Evolutionary conservation across 2,329 filamentous ascomycete genomes (phyloP), one percentile per base, ranked within the genome.

Genomic region (Colletotrichum gloeosporioides): DNA sequence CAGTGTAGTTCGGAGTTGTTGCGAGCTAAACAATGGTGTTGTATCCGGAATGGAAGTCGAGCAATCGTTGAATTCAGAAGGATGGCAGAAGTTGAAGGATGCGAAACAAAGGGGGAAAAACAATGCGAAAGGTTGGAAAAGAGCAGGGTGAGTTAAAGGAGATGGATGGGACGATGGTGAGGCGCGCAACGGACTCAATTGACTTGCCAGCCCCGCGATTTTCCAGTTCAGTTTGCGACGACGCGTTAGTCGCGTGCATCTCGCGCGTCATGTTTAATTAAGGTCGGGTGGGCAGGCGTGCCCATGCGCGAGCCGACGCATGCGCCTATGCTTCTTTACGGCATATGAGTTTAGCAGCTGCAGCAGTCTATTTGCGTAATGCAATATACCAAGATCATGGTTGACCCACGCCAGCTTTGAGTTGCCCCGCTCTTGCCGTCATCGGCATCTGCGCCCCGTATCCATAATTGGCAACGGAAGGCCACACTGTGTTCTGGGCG

Each of bases 161-260:
- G 55, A 18, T 27, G 15, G 59, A 63, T 15, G 22, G 31, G 59
- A 34, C 27, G 59, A 34, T 15, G 63, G 36, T 18, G 8, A 22
- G 32, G 62, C 10, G 69, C 39, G 69, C 61, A 34, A 9, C 16
- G 15, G 27, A 71, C 8, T 31, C 53, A 32, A 64, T 69, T 16
- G 66, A 59, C 10, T 63, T 53, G 72, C 80, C 81, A 82, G 80
- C 81, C 80, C 80, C 81, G 79, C 80, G 80, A 79, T 77, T 82
- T 79, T 80, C 72, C 70, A 29, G n/a, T 53, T 22, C 29, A 63
- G 62, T 69, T 44, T 61, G 66, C 55, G 32, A 39, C 66, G 7
- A 34, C 66, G 66, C 66, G 66, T 69, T 69, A 31, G n/a, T 61
- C 66, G 66, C 66, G 66, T 69, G 53, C 22, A n/a, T 69, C 34